A percentile compares a stretch with the other conserved stretches of the same genome.
Conservation (phyloP, 192 early-diverging fungal genomes). For the Coemansia sp. region DNA sequence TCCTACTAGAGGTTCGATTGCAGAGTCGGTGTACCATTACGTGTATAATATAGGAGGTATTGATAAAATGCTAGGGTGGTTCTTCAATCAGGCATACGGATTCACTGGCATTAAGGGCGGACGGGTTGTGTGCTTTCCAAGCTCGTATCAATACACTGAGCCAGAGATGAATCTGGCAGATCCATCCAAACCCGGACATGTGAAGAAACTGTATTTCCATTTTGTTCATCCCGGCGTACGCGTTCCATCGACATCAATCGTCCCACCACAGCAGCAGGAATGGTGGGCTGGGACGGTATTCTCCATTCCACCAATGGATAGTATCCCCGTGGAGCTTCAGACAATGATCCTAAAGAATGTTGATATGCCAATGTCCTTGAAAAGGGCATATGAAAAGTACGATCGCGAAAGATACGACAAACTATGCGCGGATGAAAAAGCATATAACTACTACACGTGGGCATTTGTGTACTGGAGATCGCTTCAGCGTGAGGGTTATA, state of each 20-base stretch:
- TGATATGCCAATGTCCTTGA: conserved; percentile 1
- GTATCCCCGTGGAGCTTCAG: neutral
- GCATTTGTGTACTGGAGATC: too few relatives aligned
- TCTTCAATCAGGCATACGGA: too few relatives aligned
- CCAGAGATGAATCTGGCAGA: conserved; percentile 59
- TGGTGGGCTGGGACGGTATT: conserved; percentile 22
- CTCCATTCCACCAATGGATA: neutral
- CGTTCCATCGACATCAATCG: conserved; percentile 55
- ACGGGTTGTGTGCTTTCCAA: conserved; percentile 65
- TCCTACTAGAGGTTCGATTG: too few relatives aligned
- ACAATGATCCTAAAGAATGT: neutral
- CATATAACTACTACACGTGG: too few relatives aligned
- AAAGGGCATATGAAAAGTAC: neutral
- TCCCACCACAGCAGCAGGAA: conserved; percentile 64
- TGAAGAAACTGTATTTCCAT: conserved; percentile 66
- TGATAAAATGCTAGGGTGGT: too few relatives aligned
- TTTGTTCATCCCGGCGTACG: conserved; percentile 59
- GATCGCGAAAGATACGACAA: too few relatives aligned
- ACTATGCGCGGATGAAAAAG: too few relatives aligned
- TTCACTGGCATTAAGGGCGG: conserved; percentile 30
- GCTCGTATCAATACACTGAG: conserved; percentile 63
- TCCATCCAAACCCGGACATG: conserved; percentile 56
- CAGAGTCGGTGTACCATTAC: too few relatives aligned
- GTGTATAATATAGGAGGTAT: too few relatives aligned
- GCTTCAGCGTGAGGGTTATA: too few relatives aligned